phyloP scores from a whole-genome alignment of 305 asterid species.

The Fraxinus sp. region DNA sequence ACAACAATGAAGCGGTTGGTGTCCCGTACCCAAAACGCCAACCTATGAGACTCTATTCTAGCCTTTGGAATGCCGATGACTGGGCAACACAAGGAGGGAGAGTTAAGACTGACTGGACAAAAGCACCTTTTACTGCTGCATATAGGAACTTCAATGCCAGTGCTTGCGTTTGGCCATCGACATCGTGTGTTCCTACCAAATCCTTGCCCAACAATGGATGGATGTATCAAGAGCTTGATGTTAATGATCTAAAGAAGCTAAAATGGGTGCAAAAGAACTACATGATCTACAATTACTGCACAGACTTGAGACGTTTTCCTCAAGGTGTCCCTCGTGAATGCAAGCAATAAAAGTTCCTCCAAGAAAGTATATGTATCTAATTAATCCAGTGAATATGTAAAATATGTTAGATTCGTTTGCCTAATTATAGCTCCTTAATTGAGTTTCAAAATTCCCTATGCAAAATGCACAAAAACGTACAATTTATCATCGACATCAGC shows the following conservation, averaged over 20 bases:
- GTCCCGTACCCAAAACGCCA: slow-evolving; percentile 38
- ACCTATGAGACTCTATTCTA: slow-evolving; percentile 37
- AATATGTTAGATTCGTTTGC: neutral
- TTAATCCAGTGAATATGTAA: neutral
- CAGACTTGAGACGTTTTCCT: slow-evolving; percentile 7
- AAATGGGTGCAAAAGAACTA: slow-evolving; percentile 49
- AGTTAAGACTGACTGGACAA: slow-evolving; percentile 42
- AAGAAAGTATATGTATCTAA: neutral
- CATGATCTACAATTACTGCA: slow-evolving; percentile 40
- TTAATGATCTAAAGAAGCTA: slow-evolving; percentile 37
- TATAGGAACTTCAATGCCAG: slow-evolving; percentile 26
- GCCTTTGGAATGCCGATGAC: slow-evolving; percentile 46
- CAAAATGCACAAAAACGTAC: neutral
- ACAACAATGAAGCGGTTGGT: slow-evolving; percentile 32
- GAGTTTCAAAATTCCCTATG: neutral
- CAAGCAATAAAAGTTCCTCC: neutral
- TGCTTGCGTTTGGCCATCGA: neutral
- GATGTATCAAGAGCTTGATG: slow-evolving; percentile 30
- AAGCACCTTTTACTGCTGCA: slow-evolving; percentile 32
- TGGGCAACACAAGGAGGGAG: slow-evolving; percentile 46
- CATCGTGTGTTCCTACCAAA: neutral
- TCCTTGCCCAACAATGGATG: slow-evolving; percentile 4
- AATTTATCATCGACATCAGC: neutral
- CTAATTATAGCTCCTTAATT: neutral
- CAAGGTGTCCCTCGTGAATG: slow-evolving; percentile 23